Evolutionary conservation across 257 asterid genomes (phyloP), one percentile per base, ranked within the genome.

Genomic region (Solanum lignicaule): DNA sequence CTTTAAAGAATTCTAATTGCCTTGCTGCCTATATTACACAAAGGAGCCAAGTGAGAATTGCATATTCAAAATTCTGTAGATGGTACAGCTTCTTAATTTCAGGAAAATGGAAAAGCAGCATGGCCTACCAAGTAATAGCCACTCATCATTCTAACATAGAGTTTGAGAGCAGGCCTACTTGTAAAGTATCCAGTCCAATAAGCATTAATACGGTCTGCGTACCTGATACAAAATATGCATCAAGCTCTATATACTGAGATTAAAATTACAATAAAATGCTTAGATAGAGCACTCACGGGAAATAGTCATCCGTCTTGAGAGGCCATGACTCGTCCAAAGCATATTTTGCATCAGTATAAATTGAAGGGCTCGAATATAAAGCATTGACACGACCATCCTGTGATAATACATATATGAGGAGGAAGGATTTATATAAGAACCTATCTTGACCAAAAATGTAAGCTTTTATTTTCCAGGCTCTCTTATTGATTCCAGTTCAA

Each of bases 361-460:
- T 76, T 33, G 99, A 94, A 85, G 99, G 99, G 76, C 97, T 94
- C 35, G 99, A 97, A 90, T 97, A 97, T 27, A 97, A 92, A 33
- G 96, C 98, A 94, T 96, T 97, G 88, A 97, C 98, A 88, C 99
- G 99, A 69, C 99, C 99, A 94, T 97, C 99, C 99, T 97, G 92
- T 87, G 23, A 60, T 66, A 32, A 13, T 21, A 62, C 41, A 5
- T 55, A 72, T 76, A 83, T 68, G 69, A 60, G 62, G 75, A 60
- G 48, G 12, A 88, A 71, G 48, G 55, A 87, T 33, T 73, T 52
- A 29, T 27, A 9, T 29, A 29, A 81, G 21, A 46, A 27, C 65
- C 38, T 43, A 15, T n/a, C 38, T 4, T 79, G 65, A 79, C 38
- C 62, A 79, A 23, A 79, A 25, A 79, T 39, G 25, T 43, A 43